Base-by-base conservation (phyloP, 345 rosid species). In the Murraya koenigii region DNA sequence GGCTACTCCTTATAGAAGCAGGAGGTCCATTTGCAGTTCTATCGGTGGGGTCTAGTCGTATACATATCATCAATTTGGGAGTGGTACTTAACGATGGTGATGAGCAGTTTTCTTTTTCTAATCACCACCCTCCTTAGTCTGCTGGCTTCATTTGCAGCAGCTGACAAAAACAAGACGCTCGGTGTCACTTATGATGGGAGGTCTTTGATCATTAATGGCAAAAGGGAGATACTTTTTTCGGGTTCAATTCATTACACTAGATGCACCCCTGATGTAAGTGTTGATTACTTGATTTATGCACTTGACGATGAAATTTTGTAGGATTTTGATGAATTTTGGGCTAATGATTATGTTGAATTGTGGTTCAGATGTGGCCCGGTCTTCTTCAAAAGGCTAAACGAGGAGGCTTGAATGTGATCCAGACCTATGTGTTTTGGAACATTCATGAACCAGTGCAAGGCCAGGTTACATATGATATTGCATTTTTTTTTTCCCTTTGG, bases 161-260 rank as follows among this genome's bases (percentile, higher is more conserved):
- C 71, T 0, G 22, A 64, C 2, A 69, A 11, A 1, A 59, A 52
- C 60, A 69, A 1, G 41, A 13, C 23, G 26, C 20, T 7, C 6
- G 78, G 84, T 9, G 88, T 91, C 17, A 79, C 80, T 2, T 89
- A 88, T 52, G 95, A 91, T 72, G 84, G 77, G 38, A 86, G 81
- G 61, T 89, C 95, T 11, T 41, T 89, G 77, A 87, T 89, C 55
- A 7, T 91, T 55, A 75, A 89, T 77, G 95, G 95, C 6, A 82
- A 70, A 62, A 80, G 95, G 78, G 87, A 88, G 75, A 87, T 91
- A 71, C 82, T 91, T 41, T 91, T 88, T 72, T 87, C 92, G 9
- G 95, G 95, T 3, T 87, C 95, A 23, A 86, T 91, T 19, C 95
- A 91, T 78, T 91, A 91, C 72, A 84, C 95, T 10, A 84, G 95